phyloP scores from a whole-genome alignment of 2,329 filamentous ascomycete species.

The Calonectria pseudoturangicola region DNA sequence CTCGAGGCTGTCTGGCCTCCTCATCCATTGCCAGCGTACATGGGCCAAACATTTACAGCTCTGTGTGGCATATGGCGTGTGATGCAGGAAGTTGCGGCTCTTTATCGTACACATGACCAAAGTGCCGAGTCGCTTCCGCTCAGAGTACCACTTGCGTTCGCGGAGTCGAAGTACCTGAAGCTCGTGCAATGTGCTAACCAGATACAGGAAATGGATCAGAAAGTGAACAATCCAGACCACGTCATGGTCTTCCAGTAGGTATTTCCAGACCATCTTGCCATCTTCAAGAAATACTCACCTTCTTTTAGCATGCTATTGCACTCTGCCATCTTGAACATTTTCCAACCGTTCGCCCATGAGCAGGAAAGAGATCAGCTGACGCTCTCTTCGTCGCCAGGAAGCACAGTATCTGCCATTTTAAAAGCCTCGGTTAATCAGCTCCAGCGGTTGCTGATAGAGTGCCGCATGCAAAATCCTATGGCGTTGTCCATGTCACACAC shows the following conservation, averaged over 20 bases:
- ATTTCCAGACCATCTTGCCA: background rate
- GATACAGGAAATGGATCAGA: background rate
- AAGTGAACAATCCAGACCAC: background rate
- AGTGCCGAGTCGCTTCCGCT: background rate
- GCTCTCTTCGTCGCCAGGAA: background rate
- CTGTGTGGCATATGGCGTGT: conserved; percentile 7
- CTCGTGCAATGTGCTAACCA: conserved; percentile 3
- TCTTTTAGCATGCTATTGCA: background rate
- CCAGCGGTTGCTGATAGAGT: background rate
- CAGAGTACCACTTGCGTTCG: background rate
- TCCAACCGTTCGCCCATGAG: background rate
- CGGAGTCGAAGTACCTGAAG: conserved; percentile 13
- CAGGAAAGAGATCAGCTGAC: background rate
- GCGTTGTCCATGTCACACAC: background rate
- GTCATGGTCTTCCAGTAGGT: conserved; percentile 17
- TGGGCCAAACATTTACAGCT: background rate
- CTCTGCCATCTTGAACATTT: conserved; percentile 9
- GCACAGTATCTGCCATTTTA: background rate
- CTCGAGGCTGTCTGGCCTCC: background rate
- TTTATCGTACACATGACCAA: background rate
- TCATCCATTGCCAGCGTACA: background rate
- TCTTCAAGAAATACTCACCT: background rate
- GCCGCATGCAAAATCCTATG: conserved; percentile 1
- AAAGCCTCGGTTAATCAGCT: conserved; percentile 10
- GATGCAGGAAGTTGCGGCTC: conserved; percentile 1